phyloP scores from a whole-genome alignment of 768 basidiomycete genomes.

The Psilocybe cubensis region DNA sequence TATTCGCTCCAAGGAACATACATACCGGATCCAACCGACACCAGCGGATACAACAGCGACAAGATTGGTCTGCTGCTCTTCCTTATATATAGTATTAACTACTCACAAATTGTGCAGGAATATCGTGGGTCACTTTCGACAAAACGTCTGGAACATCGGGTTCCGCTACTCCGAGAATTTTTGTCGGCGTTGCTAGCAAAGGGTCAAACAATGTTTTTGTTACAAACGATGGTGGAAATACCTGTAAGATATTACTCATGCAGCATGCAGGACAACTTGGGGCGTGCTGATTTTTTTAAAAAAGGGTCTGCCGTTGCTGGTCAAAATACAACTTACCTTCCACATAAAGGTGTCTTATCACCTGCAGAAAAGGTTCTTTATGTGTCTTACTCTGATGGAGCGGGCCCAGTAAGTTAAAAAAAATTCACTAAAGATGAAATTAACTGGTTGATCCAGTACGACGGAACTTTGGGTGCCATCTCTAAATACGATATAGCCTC shows the following conservation, averaged over 20 bases:
- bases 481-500: conserved; percentile 56
- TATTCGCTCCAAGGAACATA: conserved; percentile 48
- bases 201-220: conserved; percentile 61
- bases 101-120: conserved; percentile 28
- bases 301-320: conserved; percentile 61
- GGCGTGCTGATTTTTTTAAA: neutral
- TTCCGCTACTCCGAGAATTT: conserved; percentile 61
- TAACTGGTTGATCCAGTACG: conserved; percentile 39
- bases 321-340: conserved; percentile 58
- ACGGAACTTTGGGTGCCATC: conserved; percentile 54
- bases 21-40: conserved; percentile 54
- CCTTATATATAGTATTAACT: neutral
- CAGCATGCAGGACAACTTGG: neutral
- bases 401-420: conserved; percentile 48
- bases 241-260: conserved; percentile 43
- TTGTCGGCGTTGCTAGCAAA: conserved; percentile 65
- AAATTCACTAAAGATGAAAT: neutral
- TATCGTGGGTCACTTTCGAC: conserved; percentile 71
- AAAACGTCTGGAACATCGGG: conserved; percentile 57
- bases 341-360: conserved; percentile 70
- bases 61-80: conserved; percentile 33
- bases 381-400: conserved; percentile 63
- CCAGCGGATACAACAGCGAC: conserved; percentile 45
- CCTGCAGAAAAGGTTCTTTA: conserved; percentile 60
- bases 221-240: conserved; percentile 55